Evolutionary conservation across 306 rosid genomes (phyloP), one percentile per base, ranked within the genome.

Genomic region (Cucumis cinereus): DNA sequence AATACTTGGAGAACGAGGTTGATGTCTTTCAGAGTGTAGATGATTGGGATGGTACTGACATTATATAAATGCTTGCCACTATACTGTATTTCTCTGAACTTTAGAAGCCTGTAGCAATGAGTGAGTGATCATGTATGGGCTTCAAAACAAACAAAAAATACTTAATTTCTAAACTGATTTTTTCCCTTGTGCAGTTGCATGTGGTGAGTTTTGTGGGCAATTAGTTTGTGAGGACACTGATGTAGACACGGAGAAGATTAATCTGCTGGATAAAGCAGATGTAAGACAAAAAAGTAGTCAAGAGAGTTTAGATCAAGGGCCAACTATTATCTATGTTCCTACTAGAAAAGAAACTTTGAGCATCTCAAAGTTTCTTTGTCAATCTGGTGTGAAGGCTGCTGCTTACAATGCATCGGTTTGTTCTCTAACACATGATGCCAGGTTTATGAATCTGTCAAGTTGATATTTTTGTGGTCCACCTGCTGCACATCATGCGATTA

Each of bases 341-440:
- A 93, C 96, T 33, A 88, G 98, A 81, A 93, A 91, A 81, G 91
- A 82, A 78, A 93, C 98, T 7, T 59, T 87, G 85, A 83, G 76
- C 23, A 82, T 93, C 58, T 85, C 92, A 33, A 83, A 85, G 78
- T 91, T 85, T 83, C 89, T 93, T 61, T 86, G 88, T 81, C 78
- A 77, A 62, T 79, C 80, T 79, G 97, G 98, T 7, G 90, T 93
- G 83, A 88, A 90, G 82, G 97, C 97, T 74, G 96, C 98, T 80
- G 92, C 98, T 77, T 93, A 93, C 81, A 89, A 93, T 81, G 98
- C 98, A 69, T 88, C 82, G 78, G 96, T 91, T 88, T 15, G 74
- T 69, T 45, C 33, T 23, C 36, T 23, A 41, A 45, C 7, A 41
- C 8, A 69, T 9, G 56, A 57, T 69, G 74, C 38, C 74, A 69